These are phyloP conservation scores for Tylopilus subfusipes DNA, from an alignment of 768 basidiomycete genomes.

Conservation along the genomic window DNA sequence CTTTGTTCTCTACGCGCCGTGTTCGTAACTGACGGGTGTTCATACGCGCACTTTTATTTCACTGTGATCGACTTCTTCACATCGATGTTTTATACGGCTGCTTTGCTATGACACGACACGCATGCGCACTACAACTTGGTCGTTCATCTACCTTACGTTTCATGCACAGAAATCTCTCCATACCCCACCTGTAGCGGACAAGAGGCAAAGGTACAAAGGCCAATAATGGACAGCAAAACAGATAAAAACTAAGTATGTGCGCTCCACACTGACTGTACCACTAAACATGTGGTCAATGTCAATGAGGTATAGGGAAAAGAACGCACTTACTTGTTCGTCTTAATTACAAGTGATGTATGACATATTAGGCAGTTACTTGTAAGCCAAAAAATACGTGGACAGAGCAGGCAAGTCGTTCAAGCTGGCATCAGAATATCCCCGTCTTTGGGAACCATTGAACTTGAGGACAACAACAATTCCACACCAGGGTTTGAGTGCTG, in stretches of 20 bases:
- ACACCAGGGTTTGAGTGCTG: conserved; percentile 73
- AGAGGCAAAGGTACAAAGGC: conserved; percentile 24
- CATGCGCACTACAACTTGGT: too few species aligned
- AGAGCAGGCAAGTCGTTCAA: conserved; percentile 82
- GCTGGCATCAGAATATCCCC: conserved; percentile 83
- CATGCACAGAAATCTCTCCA: too few species aligned
- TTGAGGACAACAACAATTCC: conserved; percentile 81
- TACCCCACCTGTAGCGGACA: too few species aligned
- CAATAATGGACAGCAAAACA: conserved; percentile 17
- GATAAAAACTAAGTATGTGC: conserved; percentile 3
- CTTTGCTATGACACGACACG: too few species aligned
- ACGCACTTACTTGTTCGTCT: conserved; percentile 17
- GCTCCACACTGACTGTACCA: conserved; percentile 7
- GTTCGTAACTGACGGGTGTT: neutral
- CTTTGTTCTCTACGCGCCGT: neutral
- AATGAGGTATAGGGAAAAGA: too few species aligned
- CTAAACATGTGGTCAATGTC: conserved; percentile 3
- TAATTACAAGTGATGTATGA: conserved; percentile 29
- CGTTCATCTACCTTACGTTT: too few species aligned
- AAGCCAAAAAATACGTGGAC: conserved; percentile 82
- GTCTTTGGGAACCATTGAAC: conserved; percentile 78
- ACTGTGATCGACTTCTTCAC: too few species aligned
- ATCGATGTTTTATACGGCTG: too few species aligned
- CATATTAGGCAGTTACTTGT: conserved; percentile 48
- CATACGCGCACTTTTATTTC: too few species aligned